Evolutionary conservation across 805 yeast species (phyloP).

Genomic region (Dipodascus albidus): DNA sequence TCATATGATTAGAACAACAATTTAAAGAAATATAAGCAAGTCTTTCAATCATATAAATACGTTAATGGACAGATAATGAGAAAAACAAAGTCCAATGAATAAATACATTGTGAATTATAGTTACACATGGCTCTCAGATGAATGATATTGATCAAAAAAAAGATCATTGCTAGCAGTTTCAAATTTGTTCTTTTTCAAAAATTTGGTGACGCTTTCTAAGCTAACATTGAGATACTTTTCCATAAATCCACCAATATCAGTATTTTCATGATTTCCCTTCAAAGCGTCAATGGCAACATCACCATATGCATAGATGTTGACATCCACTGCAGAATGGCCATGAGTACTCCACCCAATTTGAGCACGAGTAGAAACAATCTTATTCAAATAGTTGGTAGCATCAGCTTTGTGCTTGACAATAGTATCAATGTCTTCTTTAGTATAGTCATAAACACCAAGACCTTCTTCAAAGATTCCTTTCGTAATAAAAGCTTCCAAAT

Average conservation of each 20-base stretch:
- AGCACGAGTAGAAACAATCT: slow-evolving; percentile 69
- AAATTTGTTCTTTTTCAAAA: slow-evolving; percentile 10
- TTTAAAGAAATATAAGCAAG: too few species aligned
- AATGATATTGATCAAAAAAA: background rate
- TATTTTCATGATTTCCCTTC: slow-evolving; percentile 79
- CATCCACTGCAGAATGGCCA: slow-evolving; percentile 95
- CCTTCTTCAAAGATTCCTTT: slow-evolving; percentile 47
- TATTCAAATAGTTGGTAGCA: slow-evolving; percentile 42
- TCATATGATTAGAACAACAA: too few species aligned
- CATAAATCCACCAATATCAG: slow-evolving; percentile 70
- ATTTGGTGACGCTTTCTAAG: slow-evolving; percentile 20
- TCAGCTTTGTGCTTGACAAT: slow-evolving; percentile 28
- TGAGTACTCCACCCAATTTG: slow-evolving; percentile 95
- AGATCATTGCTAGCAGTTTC: background rate
- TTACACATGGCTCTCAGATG: too few species aligned
- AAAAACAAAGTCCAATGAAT: background rate
- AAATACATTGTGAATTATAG: background rate
- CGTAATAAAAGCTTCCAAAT: slow-evolving; percentile 36
- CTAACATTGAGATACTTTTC: slow-evolving; percentile 34
- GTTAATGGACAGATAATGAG: too few species aligned
- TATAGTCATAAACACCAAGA: slow-evolving; percentile 53
- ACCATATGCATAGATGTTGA: slow-evolving; percentile 75
- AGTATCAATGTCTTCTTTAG: slow-evolving; percentile 39
- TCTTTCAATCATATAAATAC: too few species aligned
- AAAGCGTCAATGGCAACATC: slow-evolving; percentile 30